Evolutionary conservation across 2,329 filamentous ascomycete species (phyloP).

Genomic region (Cordyceps javanica): DNA sequence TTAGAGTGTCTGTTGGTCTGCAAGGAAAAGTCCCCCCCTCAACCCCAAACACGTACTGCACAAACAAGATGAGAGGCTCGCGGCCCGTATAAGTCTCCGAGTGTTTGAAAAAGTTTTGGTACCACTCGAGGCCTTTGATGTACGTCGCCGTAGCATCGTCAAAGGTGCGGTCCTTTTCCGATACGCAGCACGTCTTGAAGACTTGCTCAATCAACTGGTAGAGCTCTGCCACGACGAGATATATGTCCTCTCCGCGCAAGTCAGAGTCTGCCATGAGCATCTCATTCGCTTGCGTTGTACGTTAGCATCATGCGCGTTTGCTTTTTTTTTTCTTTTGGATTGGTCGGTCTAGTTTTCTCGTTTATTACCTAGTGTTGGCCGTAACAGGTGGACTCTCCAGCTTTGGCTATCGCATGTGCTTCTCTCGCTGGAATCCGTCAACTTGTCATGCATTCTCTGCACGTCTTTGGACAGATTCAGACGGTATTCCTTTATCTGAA

Average conservation of each 20-base stretch:
- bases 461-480: neutral
- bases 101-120: slow-evolving; percentile 1
- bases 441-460: neutral
- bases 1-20: neutral
- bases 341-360: no score
- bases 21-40: neutral
- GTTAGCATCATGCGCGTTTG: neutral
- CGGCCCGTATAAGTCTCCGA: neutral
- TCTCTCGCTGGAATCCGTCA: neutral
- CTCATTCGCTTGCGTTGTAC: neutral
- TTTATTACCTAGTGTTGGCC: neutral
- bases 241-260: neutral
- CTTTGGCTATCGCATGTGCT: neutral
- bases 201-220: slow-evolving; percentile 1
- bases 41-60: slow-evolving; percentile 3
- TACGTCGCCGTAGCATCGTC: neutral
- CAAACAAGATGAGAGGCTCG: neutral
- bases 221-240: neutral
- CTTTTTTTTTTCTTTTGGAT: no score
- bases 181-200: neutral
- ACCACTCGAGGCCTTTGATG: neutral
- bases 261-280: neutral
- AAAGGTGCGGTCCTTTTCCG: neutral
- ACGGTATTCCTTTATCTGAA: neutral
- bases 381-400: neutral